phyloP scores from a whole-genome alignment of 1,139 yeast species.

The Hansenula lynferdii region DNA sequence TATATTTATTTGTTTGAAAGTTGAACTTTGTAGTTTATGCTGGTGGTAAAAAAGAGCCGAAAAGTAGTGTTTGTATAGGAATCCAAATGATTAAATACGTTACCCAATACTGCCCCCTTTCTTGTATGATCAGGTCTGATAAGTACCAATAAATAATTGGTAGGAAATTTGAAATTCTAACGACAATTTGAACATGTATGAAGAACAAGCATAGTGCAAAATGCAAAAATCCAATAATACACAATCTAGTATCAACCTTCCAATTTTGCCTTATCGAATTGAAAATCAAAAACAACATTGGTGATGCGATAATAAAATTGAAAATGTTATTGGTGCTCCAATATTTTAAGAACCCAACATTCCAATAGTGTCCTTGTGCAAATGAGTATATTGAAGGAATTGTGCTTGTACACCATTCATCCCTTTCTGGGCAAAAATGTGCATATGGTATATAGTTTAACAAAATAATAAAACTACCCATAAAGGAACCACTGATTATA shows the following conservation, averaged over 20 bases:
- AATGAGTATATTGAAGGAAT: conserved; percentile 65
- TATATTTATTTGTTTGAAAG: too few species aligned
- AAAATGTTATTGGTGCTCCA: conserved; percentile 84
- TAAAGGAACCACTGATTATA: conserved; percentile 48
- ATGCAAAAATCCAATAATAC: conserved; percentile 35
- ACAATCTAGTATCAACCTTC: conserved; percentile 15
- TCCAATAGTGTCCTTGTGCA: conserved; percentile 84
- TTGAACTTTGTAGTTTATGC: conserved; percentile 41
- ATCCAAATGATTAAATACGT: conserved; percentile 50
- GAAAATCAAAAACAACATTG: conserved; percentile 45
- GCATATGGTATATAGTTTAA: conserved; percentile 51
- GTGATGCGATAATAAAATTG: conserved; percentile 74
- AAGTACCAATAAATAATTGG: conserved; percentile 77
- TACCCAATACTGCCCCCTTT: conserved; percentile 28
- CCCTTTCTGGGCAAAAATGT: conserved; percentile 63
- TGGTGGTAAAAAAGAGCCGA: conserved; percentile 69
- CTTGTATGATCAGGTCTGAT: conserved; percentile 32
- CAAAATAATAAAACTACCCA: conserved; percentile 41
- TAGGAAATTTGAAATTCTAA: conserved; percentile 69
- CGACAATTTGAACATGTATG: conserved; percentile 85
- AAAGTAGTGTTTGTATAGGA: conserved; percentile 53
- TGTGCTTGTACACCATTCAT: conserved; percentile 65
- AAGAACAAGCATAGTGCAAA: conserved; percentile 42
- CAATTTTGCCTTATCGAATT: conserved; percentile 21
- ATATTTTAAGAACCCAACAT: conserved; percentile 70